Base-by-base conservation (phyloP, 257 asterid genomes). In the Przewalskia tangutica region DNA sequence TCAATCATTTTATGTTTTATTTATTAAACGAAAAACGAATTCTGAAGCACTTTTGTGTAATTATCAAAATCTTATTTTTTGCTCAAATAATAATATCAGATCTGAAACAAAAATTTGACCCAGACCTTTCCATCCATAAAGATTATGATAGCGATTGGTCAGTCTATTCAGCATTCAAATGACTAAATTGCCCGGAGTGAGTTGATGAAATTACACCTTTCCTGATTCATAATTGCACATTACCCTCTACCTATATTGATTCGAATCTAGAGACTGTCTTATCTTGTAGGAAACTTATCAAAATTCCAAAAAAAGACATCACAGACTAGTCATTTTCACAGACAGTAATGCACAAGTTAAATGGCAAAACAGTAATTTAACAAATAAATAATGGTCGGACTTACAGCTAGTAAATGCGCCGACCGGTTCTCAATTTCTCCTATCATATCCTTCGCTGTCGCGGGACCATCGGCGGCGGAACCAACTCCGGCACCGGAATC, bases 371-470 rank as follows among this genome's bases (percentile, higher is more conserved):
- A 44, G 91, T 90, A 87, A 88, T 81, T 85, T 66, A 63, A 18
- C 32, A 32, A 7, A 17, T 0, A 3, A 38, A 38, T 38, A 38
- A 38, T 50, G 34, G 73, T 77, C 11, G 58, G n/a, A 90, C 92
- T 90, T 90, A 96, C 99, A 17, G 99, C 98, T 0, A 93, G 92
- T 89, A 96, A 91, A 91, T 96, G 93, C 0, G 97, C 81, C 0
- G 99, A 96, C 60, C 99, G 99, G 92, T 94, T 96, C 89, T 94
- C 99, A 66, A 96, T 96, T 84, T 96, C 99, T 73, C 99, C 99
- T 20, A 96, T 96, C 99, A 96, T 96, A 77, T 94, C 97, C 90
- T 93, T 94, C 2, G 97, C 92, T 78, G 90, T 89, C 55, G 90
- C 86, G 71, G 89, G 87, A 53, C 81, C 77, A 6, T 87, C 82